A percentile compares a stretch with the other conserved stretches of the same genome.
These are phyloP conservation scores for Neoboletus subvelutipes DNA, from an alignment of 768 basidiomycete species.

Conservation along the genomic window DNA sequence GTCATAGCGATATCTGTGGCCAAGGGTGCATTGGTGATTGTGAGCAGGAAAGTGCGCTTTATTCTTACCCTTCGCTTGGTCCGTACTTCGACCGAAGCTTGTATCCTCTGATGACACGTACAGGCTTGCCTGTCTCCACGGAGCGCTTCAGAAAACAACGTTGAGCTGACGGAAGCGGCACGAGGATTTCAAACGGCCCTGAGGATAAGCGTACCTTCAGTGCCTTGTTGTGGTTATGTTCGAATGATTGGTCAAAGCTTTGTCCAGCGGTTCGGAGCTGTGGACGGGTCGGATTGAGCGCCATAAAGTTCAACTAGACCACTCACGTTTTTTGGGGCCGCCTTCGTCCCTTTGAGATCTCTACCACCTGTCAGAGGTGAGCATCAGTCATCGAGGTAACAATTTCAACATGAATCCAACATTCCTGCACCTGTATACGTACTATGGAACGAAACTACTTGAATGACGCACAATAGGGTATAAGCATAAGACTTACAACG, in stretches of 20 bases:
- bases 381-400: background rate
- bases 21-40: background rate
- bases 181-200: background rate
- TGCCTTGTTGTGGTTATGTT: conserved; percentile 67
- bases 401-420: background rate
- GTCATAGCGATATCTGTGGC: conserved; percentile 79
- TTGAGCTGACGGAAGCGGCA: background rate
- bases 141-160: conserved; percentile 49
- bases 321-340: conserved; percentile 78
- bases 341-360: conserved; percentile 81
- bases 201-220: conserved; percentile 46
- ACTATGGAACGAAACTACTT: conserved; percentile 23
- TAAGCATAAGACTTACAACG: conserved; percentile 56
- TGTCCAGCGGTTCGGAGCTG: conserved; percentile 89
- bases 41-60: background rate
- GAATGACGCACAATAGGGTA: background rate
- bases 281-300: background rate
- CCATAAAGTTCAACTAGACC: background rate
- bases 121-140: conserved; percentile 75
- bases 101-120: conserved; percentile 86
- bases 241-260: conserved; percentile 79
- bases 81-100: conserved; percentile 64
- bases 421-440: conserved; percentile 80
- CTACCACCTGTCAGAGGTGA: conserved; percentile 59
- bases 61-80: conserved; percentile 68